These are phyloP conservation scores for Scenedesmus sp. DNA, from an alignment of 163 green algal species.

Conservation along the genomic window DNA sequence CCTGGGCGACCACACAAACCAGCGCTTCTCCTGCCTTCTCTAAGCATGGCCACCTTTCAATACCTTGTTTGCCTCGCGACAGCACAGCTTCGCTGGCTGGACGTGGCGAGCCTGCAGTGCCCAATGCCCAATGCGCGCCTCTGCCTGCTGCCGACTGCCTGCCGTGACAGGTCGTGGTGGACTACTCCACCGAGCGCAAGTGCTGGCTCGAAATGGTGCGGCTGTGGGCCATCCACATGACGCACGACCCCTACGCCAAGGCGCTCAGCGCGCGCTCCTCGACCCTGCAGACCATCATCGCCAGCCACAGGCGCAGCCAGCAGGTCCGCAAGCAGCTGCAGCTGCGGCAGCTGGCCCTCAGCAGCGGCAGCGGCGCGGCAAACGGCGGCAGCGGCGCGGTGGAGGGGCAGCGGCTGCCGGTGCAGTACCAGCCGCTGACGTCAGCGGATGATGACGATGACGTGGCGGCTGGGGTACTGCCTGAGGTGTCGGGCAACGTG, in stretches of 20 bases:
- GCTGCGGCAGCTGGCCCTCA: neutral
- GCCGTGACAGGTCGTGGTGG: constrained; percentile 28
- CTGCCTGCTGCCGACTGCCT: neutral
- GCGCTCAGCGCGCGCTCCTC: neutral
- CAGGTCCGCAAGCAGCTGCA: constrained; percentile 36
- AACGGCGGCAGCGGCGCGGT: neutral
- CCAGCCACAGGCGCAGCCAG: constrained; percentile 49
- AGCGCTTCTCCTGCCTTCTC: too few species aligned
- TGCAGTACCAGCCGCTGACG: neutral
- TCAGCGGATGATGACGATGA: constrained; percentile 49
- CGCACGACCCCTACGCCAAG: constrained; percentile 31
- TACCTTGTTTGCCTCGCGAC: too few species aligned
- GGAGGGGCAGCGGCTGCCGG: constrained; percentile 22
- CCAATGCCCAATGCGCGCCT: too few species aligned
- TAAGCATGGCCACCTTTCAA: too few species aligned
- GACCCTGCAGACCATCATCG: constrained; percentile 41
- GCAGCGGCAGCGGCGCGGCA: neutral
- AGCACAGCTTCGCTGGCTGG: too few species aligned
- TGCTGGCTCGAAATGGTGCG: constrained; percentile 44
- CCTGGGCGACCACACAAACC: too few species aligned
- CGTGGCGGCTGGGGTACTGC: constrained; percentile 28
- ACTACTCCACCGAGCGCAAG: constrained; percentile 19
- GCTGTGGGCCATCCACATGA: constrained; percentile 41
- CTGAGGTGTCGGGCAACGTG: neutral
- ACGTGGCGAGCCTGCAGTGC: too few species aligned